Percentiles rank a stretch among this genome's conserved stretches.
Conservation (phyloP, 1,284 basidiomycete species). For the Porogramme epimiltina region DNA sequence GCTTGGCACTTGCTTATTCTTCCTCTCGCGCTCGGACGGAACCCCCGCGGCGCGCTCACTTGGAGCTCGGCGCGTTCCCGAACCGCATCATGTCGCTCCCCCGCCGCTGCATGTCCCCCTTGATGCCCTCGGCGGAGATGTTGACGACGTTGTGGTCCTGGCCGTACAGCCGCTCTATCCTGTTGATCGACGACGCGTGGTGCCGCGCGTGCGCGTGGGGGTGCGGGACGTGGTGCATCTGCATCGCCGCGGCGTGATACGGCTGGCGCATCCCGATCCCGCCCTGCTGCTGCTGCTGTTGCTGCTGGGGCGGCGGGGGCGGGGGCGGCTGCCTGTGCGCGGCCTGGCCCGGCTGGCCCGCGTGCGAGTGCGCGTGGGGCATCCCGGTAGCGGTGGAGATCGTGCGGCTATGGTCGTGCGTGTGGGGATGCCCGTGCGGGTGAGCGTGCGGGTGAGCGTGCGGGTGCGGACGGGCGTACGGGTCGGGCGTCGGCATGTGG, state of each 20-base stretch:
- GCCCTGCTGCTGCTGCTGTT: neutral
- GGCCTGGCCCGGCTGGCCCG: slow-evolving; percentile 6
- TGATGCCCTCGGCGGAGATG: slow-evolving; percentile 31
- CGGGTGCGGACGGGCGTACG: slow-evolving; percentile 7
- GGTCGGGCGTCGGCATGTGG: slow-evolving; percentile 15
- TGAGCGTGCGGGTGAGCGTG: slow-evolving; percentile 8
- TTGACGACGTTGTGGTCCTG: slow-evolving; percentile 32
- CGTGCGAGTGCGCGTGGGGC: slow-evolving; percentile 1
- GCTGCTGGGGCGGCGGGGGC: slow-evolving; percentile 12
- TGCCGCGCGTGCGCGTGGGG: slow-evolving; percentile 74
- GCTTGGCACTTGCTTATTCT: too few relatives aligned
- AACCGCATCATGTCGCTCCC: slow-evolving; percentile 49
- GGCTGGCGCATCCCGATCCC: slow-evolving; percentile 51
- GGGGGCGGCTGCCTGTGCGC: slow-evolving; percentile 6
- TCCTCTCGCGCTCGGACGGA: too few relatives aligned
- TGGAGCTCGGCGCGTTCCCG: slow-evolving; percentile 30
- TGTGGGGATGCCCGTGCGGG: slow-evolving; percentile 13
- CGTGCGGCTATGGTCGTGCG: too few relatives aligned
- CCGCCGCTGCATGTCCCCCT: slow-evolving; percentile 43
- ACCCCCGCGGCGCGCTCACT: too few relatives aligned
- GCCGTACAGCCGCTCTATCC: slow-evolving; percentile 46
- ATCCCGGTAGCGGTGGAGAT: too few relatives aligned
- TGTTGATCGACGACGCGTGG: slow-evolving; percentile 50
- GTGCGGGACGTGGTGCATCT: slow-evolving; percentile 78
- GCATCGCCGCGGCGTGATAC: slow-evolving; percentile 40